Evolutionary conservation across 2,329 filamentous ascomycete species (phyloP).

Genomic region (Thermothelomyces thermophilus): DNA sequence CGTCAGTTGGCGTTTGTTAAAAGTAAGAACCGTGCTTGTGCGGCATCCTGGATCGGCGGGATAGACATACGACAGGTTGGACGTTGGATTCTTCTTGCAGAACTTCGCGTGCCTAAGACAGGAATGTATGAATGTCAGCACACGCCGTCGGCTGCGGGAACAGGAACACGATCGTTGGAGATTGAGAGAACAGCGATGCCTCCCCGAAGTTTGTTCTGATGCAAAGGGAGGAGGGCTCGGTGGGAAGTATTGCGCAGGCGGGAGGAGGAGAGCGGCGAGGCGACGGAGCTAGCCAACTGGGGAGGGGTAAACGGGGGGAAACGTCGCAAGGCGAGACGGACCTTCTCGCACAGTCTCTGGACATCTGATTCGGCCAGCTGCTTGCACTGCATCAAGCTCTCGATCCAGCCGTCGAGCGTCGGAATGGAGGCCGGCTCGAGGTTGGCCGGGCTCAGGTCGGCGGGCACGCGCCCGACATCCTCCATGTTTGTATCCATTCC

Average conservation of each 20-base stretch:
- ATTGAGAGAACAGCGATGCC: too few relatives aligned
- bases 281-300: not conserved
- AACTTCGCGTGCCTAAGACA: constrained; percentile 77
- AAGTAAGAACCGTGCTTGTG: not conserved
- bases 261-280: not conserved
- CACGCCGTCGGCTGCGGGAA: too few relatives aligned
- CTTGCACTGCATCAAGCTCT: constrained; percentile 97
- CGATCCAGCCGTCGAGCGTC: constrained; percentile 96
- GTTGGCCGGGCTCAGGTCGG: constrained; percentile 64
- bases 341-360: constrained; percentile 95
- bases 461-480: constrained; percentile 82
- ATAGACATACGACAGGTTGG: constrained; percentile 78
- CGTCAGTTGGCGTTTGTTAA: constrained; percentile 24
- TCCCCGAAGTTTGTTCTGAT: not conserved
- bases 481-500: constrained; percentile 98
- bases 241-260: too few relatives aligned
- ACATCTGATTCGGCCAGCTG: constrained; percentile 93
- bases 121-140: constrained; percentile 31
- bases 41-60: not conserved
- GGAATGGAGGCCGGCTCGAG: constrained; percentile 81
- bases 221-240: not conserved
- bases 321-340: constrained; percentile 37
- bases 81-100: constrained; percentile 97
- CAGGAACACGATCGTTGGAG: too few relatives aligned
- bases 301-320: not conserved